Percentiles rank a stretch among this genome's conserved stretches.
These are phyloP conservation scores for Hansenula sp. DNA, from an alignment of 1,139 yeast species.

Conservation along the genomic window DNA sequence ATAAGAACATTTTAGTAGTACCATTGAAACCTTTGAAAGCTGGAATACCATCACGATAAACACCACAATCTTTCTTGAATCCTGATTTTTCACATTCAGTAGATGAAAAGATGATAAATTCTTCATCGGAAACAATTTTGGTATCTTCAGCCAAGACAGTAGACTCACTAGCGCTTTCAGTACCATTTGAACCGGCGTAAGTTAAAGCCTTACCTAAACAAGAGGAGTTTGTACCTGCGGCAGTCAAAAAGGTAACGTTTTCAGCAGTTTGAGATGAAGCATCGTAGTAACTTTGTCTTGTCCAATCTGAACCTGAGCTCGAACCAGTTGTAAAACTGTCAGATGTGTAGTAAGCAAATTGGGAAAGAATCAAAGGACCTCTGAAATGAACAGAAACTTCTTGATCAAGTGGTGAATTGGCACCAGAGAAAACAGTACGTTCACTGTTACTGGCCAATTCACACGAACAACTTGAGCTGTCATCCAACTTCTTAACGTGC, in stretches of 20 bases:
- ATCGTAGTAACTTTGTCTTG: constrained; percentile 43
- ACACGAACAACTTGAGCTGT: constrained; percentile 51
- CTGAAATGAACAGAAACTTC: constrained; percentile 78
- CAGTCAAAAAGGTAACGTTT: constrained; percentile 64
- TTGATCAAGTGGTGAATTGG: constrained; percentile 63
- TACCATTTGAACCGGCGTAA: constrained; percentile 43
- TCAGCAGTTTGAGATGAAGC: constrained; percentile 35
- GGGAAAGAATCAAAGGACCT: constrained; percentile 64
- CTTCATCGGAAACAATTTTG: constrained; percentile 50
- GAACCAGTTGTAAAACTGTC: constrained; percentile 28
- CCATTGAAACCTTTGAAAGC: constrained; percentile 76
- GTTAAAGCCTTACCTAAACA: constrained; percentile 68
- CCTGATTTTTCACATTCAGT: constrained; percentile 48
- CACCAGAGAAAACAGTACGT: constrained; percentile 48
- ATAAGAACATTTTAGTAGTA: constrained; percentile 60
- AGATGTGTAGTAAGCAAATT: constrained; percentile 60
- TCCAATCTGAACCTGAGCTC: constrained; percentile 36
- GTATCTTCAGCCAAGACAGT: constrained; percentile 49
- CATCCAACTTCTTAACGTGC: constrained; percentile 50
- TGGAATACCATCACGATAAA: constrained; percentile 66
- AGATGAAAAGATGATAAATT: constrained; percentile 59
- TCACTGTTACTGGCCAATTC: constrained; percentile 28
- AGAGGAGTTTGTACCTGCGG: constrained; percentile 43
- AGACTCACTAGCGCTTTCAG: constrained; percentile 35
- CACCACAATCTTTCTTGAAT: constrained; percentile 53